These are phyloP conservation scores for Apiospora kogelbergensis DNA, from an alignment of 2,329 filamentous ascomycete genomes.

Conservation along the genomic window DNA sequence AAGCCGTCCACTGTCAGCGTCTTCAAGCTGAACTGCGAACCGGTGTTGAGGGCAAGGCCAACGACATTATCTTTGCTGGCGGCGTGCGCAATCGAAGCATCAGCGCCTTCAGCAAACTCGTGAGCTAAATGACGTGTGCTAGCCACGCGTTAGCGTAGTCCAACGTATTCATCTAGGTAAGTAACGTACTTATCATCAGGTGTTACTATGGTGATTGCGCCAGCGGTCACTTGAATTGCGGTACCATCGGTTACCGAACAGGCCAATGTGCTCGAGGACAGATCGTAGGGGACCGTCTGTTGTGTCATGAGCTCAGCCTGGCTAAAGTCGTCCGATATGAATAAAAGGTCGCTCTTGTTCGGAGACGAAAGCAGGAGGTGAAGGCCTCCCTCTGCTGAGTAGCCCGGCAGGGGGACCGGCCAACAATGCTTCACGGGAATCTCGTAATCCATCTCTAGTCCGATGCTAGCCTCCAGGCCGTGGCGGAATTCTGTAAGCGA, in stretches of 20 bases:
- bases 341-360: conserved; percentile 47
- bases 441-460: conserved; percentile 53
- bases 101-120: conserved; percentile 30
- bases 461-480: conserved; percentile 69
- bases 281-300: conserved; percentile 48
- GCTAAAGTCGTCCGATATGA: conserved; percentile 48
- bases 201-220: conserved; percentile 40
- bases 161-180: background rate
- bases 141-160: conserved; percentile 17
- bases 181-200: conserved; percentile 36
- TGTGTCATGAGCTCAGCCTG: conserved; percentile 43
- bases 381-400: conserved; percentile 28
- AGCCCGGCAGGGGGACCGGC: conserved; percentile 41
- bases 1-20: conserved; percentile 37
- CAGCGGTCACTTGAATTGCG: conserved; percentile 57
- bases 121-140: conserved; percentile 30
- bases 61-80: conserved; percentile 38
- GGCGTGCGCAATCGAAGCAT: conserved; percentile 41
- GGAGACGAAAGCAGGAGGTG: conserved; percentile 50
- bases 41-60: conserved; percentile 42
- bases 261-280: conserved; percentile 52
- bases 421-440: conserved; percentile 52
- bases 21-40: conserved; percentile 38
- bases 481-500: conserved; percentile 67
- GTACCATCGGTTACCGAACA: conserved; percentile 34